Evolutionary conservation across 2,329 filamentous ascomycete genomes (phyloP).

Genomic region (Colletotrichum acutatum): DNA sequence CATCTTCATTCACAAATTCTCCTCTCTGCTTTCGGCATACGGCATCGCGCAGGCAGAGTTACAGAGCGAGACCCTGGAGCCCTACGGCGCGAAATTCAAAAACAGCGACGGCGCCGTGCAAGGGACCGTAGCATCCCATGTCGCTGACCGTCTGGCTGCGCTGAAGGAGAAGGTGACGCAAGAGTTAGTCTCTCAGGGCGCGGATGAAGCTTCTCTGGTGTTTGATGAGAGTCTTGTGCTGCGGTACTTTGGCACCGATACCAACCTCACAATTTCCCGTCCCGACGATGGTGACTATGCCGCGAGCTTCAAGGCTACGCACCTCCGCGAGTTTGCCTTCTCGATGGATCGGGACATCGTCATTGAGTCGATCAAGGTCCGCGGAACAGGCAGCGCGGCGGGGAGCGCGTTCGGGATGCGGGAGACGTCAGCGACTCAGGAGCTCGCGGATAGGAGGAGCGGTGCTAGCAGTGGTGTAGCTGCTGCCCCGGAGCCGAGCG

Average conservation of each 20-base stretch:
- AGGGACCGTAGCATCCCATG: background rate
- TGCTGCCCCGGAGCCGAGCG: constrained; percentile 22
- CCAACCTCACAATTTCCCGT: constrained; percentile 44
- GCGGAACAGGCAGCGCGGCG: constrained; percentile 42
- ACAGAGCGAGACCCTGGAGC: constrained; percentile 49
- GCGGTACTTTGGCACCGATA: constrained; percentile 49
- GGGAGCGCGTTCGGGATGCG: constrained; percentile 3
- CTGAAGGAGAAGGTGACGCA: constrained; percentile 46
- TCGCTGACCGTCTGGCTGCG: constrained; percentile 38
- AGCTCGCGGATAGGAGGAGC: constrained; percentile 19
- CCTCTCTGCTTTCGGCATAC: constrained; percentile 54
- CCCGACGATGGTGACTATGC: constrained; percentile 43
- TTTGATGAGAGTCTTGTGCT: constrained; percentile 48
- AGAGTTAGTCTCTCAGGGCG: constrained; percentile 54
- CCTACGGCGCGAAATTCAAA: constrained; percentile 41
- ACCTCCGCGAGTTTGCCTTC: constrained; percentile 31
- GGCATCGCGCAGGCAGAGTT: constrained; percentile 55
- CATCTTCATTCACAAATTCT: constrained; percentile 55
- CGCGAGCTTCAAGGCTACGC: constrained; percentile 19
- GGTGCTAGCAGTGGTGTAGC: background rate
- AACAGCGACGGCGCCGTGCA: background rate
- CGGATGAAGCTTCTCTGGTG: constrained; percentile 50
- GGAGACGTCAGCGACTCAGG: constrained; percentile 33
- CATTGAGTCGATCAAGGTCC: constrained; percentile 32
- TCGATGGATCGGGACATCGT: constrained; percentile 29